Evolutionary conservation across 176 grass and related monocot species (phyloP).

Genomic region (Rhynchospora tenuis): DNA sequence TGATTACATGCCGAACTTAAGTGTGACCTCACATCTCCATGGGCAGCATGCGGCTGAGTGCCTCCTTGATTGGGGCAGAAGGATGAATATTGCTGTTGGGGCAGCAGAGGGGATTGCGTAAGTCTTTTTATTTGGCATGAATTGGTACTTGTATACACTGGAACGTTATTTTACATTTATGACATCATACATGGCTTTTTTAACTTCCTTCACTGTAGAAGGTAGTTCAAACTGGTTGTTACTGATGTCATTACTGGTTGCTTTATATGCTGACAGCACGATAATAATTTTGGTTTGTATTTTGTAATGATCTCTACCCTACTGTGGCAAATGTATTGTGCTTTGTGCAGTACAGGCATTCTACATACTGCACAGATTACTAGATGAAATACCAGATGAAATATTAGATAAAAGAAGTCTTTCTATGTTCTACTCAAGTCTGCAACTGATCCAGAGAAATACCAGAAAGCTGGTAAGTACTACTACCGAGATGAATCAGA

Average conservation of each 20-base stretch:
- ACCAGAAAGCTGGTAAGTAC: background rate
- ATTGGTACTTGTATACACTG: background rate
- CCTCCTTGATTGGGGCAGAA: slow-evolving; percentile 57
- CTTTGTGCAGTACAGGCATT: background rate
- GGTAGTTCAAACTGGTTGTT: background rate
- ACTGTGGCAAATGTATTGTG: background rate
- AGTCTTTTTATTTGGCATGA: slow-evolving; percentile 17
- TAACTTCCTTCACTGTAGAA: background rate
- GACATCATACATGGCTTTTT: background rate
- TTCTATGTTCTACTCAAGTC: background rate
- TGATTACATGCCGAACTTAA: slow-evolving; percentile 80
- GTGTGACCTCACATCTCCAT: slow-evolving; percentile 78
- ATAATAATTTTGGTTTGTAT: slow-evolving; percentile 1
- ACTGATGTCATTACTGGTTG: background rate
- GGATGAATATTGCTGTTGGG: slow-evolving; percentile 68
- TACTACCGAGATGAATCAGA: background rate
- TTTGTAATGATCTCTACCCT: background rate
- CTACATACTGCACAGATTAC: background rate
- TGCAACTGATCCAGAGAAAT: background rate
- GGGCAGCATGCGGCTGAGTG: slow-evolving; percentile 68
- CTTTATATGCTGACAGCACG: background rate
- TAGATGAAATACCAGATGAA: too few species aligned
- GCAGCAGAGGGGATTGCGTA: slow-evolving; percentile 91
- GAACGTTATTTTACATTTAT: background rate
- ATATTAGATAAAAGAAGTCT: too few species aligned